These are phyloP conservation scores for Saccharomyces hybrid DNA, from an alignment of 1,139 yeast species.

Conservation along the genomic window DNA sequence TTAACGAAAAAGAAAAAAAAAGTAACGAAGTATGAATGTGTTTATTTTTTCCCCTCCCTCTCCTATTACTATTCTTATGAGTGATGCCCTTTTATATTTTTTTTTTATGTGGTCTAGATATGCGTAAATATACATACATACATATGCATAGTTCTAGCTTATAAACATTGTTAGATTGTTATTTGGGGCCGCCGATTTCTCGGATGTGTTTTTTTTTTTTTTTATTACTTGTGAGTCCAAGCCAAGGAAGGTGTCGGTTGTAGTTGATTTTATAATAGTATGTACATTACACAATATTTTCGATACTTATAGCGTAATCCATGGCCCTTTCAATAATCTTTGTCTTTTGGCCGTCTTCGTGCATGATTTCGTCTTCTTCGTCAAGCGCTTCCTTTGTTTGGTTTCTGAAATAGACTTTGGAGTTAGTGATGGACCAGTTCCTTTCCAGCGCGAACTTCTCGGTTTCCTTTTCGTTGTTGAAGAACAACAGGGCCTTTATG, in stretches of 20 bases:
- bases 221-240: background rate
- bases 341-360: conserved; percentile 9
- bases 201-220: background rate
- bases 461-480: conserved; percentile 60
- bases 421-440: conserved; percentile 58
- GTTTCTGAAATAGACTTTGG: conserved; percentile 50
- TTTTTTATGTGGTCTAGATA: background rate
- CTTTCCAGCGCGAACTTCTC: conserved; percentile 50
- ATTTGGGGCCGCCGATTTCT: background rate
- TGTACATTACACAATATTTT: conserved; percentile 21
- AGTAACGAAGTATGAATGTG: background rate
- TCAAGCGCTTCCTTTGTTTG: conserved; percentile 13
- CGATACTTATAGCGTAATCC: conserved; percentile 29
- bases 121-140: background rate
- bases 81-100: background rate
- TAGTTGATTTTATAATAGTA: too few species aligned
- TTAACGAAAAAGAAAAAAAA: background rate
- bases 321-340: conserved; percentile 25
- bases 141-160: background rate
- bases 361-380: conserved; percentile 10
- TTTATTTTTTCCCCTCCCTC: background rate
- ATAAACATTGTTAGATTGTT: background rate
- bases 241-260: too few species aligned
- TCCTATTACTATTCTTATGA: background rate
- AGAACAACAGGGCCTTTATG: conserved; percentile 72